Percentiles rank a stretch among this genome's conserved stretches.
phyloP scores from a whole-genome alignment of 495 filamentous ascomycete species.

The Penicillium cinerascens region DNA sequence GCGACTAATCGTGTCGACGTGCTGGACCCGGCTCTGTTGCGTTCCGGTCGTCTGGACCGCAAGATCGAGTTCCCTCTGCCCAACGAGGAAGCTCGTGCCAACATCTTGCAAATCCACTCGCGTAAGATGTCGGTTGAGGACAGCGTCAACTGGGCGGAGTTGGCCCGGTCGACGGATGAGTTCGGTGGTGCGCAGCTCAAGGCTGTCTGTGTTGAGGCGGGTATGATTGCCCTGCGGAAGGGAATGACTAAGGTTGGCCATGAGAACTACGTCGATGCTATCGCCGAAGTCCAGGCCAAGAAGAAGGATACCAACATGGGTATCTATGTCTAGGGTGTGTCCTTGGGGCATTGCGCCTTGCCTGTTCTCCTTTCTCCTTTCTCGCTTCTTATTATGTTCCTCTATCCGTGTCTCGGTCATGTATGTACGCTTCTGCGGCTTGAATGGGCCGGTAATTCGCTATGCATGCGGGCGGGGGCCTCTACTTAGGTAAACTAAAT shows the following conservation, averaged over 20 bases:
- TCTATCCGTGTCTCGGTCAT: slow-evolving; percentile 15
- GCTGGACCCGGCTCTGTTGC: slow-evolving; percentile 88
- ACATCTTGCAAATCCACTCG: slow-evolving; percentile 96
- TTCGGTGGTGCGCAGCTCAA: slow-evolving; percentile 97
- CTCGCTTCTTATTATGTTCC: neutral
- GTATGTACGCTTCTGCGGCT: slow-evolving; percentile 27
- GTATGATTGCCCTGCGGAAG: slow-evolving; percentile 95
- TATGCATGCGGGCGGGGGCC: slow-evolving; percentile 17
- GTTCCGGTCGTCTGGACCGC: slow-evolving; percentile 91
- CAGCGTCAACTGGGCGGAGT: slow-evolving; percentile 91
- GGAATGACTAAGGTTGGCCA: slow-evolving; percentile 93
- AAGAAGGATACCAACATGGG: slow-evolving; percentile 81
- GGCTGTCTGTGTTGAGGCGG: slow-evolving; percentile 97
- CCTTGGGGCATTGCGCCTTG: slow-evolving; percentile 1
- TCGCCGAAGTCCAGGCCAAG: slow-evolving; percentile 95
- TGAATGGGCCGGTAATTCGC: slow-evolving; percentile 22
- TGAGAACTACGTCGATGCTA: slow-evolving; percentile 99
- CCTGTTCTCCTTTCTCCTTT: slow-evolving; percentile 8
- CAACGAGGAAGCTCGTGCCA: slow-evolving; percentile 97
- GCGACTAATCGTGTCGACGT: slow-evolving; percentile 98
- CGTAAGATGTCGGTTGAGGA: slow-evolving; percentile 97
- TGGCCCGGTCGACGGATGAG: slow-evolving; percentile 97
- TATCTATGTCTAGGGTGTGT: slow-evolving; percentile 45
- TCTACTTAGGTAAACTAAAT: slow-evolving; percentile 16
- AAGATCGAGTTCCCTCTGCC: slow-evolving; percentile 99